Conservation (phyloP, 1,284 basidiomycete species). For the Peniophora sp. region DNA sequence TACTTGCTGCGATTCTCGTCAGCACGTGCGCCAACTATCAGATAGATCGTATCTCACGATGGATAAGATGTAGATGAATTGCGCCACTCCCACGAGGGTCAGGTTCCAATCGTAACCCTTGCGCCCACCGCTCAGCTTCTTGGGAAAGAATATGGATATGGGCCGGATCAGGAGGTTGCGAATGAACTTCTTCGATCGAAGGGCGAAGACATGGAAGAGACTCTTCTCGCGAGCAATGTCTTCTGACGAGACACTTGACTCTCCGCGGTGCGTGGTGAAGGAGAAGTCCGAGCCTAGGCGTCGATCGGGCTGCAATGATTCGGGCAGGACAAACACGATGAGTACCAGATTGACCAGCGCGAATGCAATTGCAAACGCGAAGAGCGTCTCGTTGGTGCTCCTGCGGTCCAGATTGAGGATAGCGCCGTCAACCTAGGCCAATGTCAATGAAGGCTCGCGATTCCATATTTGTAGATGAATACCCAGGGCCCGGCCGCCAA, state of each 20-base stretch:
- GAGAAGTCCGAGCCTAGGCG: slow-evolving; percentile 3
- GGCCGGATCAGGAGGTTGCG: slow-evolving; percentile 26
- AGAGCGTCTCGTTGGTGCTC: slow-evolving; percentile 10
- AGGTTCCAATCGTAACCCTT: slow-evolving; percentile 33
- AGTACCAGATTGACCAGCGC: slow-evolving; percentile 23
- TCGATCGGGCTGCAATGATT: slow-evolving; percentile 25
- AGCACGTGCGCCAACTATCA: slow-evolving; percentile 1
- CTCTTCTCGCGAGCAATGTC: neutral
- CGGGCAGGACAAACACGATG: slow-evolving; percentile 36
- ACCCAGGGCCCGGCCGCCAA: slow-evolving; percentile 45
- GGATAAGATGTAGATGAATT: slow-evolving; percentile 42
- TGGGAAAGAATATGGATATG: slow-evolving; percentile 39
- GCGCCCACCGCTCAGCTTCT: slow-evolving; percentile 6
- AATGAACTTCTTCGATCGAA: slow-evolving; percentile 1
- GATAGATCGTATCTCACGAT: slow-evolving; percentile 25
- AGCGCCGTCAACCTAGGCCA: slow-evolving; percentile 10
- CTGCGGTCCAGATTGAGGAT: slow-evolving; percentile 6
- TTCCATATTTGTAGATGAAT: slow-evolving; percentile 17
- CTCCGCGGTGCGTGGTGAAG: neutral
- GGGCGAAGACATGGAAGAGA: neutral
- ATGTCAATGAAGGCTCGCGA: too few species aligned
- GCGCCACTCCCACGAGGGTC: slow-evolving; percentile 32
- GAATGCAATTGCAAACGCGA: slow-evolving; percentile 9
- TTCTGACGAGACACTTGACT: neutral
- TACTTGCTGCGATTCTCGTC: slow-evolving; percentile 28